A percentile compares a stretch with the other conserved stretches of the same genome.
Conservation (phyloP, 2,329 filamentous ascomycete genomes). For the Escovopsis weberi region DNA sequence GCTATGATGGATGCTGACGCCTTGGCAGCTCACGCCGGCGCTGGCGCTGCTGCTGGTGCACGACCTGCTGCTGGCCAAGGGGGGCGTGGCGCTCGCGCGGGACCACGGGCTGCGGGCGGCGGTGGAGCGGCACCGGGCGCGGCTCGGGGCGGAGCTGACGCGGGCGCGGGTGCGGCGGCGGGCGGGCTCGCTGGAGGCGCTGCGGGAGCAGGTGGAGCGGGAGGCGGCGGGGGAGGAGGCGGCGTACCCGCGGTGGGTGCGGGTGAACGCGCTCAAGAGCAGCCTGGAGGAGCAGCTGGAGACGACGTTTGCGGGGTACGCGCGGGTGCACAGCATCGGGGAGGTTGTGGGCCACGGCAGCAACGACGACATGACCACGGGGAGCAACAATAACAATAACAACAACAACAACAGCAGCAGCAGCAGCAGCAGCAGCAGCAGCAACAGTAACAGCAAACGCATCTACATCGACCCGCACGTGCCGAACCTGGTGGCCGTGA, state of each 20-base stretch:
- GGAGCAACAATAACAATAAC: no score
- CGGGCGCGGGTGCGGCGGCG: conserved; percentile 61
- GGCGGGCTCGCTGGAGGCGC: conserved; percentile 49
- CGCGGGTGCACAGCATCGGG: conserved; percentile 37
- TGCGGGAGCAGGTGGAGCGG: conserved; percentile 44
- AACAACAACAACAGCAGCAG: no score
- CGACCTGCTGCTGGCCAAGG: conserved; percentile 69
- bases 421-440: no score
- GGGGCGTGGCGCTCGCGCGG: conserved; percentile 66
- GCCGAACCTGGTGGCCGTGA: conserved; percentile 68
- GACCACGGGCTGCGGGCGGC: conserved; percentile 64
- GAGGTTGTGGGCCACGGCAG: conserved; percentile 31
- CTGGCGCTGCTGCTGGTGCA: conserved; percentile 73
- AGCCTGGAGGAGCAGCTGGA: conserved; percentile 57
- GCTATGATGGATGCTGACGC: not conserved
- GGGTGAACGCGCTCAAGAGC: conserved; percentile 67
- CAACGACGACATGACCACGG: no score
- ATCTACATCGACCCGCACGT: conserved; percentile 68
- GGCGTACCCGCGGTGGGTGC: conserved; percentile 76
- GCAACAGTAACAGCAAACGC: conserved; percentile 20
- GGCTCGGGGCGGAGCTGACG: conserved; percentile 70
- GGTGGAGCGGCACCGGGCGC: conserved; percentile 66
- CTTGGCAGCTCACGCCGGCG: conserved; percentile 55
- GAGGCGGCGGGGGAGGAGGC: conserved; percentile 34
- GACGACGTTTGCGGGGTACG: conserved; percentile 56